Conservation (phyloP, 306 rosid species). For the Lathyrus oleraceus region DNA sequence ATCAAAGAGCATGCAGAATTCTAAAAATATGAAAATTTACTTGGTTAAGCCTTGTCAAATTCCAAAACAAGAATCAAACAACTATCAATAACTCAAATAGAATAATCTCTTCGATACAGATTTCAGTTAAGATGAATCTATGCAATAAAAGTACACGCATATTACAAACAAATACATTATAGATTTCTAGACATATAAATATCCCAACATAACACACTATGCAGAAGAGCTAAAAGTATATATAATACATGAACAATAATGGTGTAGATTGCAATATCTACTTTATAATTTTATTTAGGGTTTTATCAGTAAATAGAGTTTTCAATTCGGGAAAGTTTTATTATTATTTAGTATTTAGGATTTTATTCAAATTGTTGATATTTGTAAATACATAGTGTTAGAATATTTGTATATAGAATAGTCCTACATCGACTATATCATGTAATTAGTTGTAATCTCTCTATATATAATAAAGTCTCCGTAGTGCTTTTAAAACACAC, state of each 20-base stretch:
- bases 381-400: too few species aligned
- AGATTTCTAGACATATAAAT: neutral
- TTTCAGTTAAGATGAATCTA: neutral
- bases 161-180: neutral
- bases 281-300: neutral
- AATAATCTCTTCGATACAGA: neutral
- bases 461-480: too few species aligned
- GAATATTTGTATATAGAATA: too few species aligned
- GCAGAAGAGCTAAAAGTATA: slow-evolving; percentile 3
- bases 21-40: neutral
- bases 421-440: too few species aligned
- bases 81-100: slow-evolving; percentile 27
- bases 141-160: too few species aligned
- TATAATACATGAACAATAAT: slow-evolving; percentile 11
- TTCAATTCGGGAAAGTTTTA: neutral
- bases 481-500: too few species aligned
- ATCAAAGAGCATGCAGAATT: neutral
- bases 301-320: neutral
- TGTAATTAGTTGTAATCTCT: too few species aligned
- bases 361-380: neutral
- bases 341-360: neutral
- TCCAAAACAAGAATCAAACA: slow-evolving; percentile 18
- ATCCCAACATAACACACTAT: neutral
- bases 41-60: slow-evolving; percentile 10
- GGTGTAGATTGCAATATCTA: neutral